Evolutionary conservation across 2,329 filamentous ascomycete genomes (phyloP).

Genomic region (Drechslerella dactyloides): DNA sequence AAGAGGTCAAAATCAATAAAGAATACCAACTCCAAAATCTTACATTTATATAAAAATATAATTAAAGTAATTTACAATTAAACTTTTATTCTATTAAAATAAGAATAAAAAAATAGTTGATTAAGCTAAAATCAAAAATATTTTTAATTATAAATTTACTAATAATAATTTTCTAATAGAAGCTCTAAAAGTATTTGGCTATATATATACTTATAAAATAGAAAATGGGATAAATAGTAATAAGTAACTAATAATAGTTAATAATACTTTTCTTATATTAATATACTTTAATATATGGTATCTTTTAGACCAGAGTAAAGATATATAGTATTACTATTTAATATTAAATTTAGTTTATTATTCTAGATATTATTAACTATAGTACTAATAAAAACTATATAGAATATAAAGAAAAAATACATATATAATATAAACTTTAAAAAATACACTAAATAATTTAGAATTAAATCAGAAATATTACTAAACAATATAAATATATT

Average conservation of each 20-base stretch:
- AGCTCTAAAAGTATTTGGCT: slow-evolving; percentile 19
- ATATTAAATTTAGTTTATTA: neutral
- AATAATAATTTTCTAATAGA: slow-evolving; percentile 8
- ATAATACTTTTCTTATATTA: slow-evolving; percentile 21
- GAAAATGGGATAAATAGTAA: slow-evolving; percentile 22
- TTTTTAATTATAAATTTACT: slow-evolving; percentile 19
- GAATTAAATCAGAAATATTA: slow-evolving; percentile 28
- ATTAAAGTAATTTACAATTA: neutral
- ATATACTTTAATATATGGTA: slow-evolving; percentile 35
- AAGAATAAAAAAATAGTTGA: slow-evolving; percentile 14
- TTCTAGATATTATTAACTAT: neutral
- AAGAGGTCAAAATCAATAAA: neutral
- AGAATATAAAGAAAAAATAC: neutral
- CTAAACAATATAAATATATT: neutral
- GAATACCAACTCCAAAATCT: neutral
- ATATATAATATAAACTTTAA: slow-evolving; percentile 20
- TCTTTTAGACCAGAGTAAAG: slow-evolving; percentile 10
- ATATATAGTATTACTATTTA: slow-evolving; percentile 2
- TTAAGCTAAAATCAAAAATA: slow-evolving; percentile 18
- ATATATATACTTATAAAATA: neutral
- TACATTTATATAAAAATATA: neutral
- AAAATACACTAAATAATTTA: slow-evolving; percentile 18
- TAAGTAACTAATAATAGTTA: slow-evolving; percentile 21
- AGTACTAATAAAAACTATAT: neutral
- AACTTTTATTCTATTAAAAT: neutral